Conservation (phyloP, 1,284 basidiomycete genomes). For the Irpex rosettiformis region DNA sequence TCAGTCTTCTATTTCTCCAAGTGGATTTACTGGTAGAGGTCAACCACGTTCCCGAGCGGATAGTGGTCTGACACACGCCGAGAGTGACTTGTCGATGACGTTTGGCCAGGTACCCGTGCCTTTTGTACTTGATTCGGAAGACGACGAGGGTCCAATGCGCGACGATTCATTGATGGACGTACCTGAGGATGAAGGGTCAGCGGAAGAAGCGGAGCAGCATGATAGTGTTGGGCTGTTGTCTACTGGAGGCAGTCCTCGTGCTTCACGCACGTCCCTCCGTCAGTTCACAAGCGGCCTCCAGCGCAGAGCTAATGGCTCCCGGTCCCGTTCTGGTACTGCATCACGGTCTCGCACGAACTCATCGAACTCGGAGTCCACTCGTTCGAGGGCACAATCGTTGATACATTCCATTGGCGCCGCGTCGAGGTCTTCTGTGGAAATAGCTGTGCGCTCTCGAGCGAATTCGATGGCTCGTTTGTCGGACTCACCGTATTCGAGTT, state of each 20-base stretch:
- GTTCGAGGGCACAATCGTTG: slow-evolving; percentile 58
- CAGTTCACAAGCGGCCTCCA: slow-evolving; percentile 35
- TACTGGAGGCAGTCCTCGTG: slow-evolving; percentile 49
- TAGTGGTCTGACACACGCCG: slow-evolving; percentile 35
- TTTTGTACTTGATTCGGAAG: slow-evolving; percentile 27
- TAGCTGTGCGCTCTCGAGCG: slow-evolving; percentile 40
- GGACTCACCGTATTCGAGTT: slow-evolving; percentile 39
- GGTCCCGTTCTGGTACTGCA: slow-evolving; percentile 24
- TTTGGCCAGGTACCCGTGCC: slow-evolving; percentile 31
- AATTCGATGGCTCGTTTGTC: slow-evolving; percentile 57
- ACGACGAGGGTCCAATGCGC: slow-evolving; percentile 34
- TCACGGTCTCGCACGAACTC: slow-evolving; percentile 49
- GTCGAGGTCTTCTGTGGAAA: slow-evolving; percentile 56
- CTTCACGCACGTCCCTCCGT: slow-evolving; percentile 40
- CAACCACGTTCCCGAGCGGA: slow-evolving; percentile 40
- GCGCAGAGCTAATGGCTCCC: slow-evolving; percentile 27
- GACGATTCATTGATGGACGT: slow-evolving; percentile 46
- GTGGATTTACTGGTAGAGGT: slow-evolving; percentile 37
- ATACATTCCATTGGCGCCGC: slow-evolving; percentile 61
- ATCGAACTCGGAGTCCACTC: slow-evolving; percentile 41
- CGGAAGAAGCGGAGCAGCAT: slow-evolving; percentile 63
- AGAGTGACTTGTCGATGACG: slow-evolving; percentile 35
- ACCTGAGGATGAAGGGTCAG: slow-evolving; percentile 48
- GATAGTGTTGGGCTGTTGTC: slow-evolving; percentile 66
- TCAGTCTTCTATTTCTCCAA: slow-evolving; percentile 43